Evolutionary conservation across 805 yeast genomes (phyloP).

Genomic region (Saccharomycopsis capsularis): DNA sequence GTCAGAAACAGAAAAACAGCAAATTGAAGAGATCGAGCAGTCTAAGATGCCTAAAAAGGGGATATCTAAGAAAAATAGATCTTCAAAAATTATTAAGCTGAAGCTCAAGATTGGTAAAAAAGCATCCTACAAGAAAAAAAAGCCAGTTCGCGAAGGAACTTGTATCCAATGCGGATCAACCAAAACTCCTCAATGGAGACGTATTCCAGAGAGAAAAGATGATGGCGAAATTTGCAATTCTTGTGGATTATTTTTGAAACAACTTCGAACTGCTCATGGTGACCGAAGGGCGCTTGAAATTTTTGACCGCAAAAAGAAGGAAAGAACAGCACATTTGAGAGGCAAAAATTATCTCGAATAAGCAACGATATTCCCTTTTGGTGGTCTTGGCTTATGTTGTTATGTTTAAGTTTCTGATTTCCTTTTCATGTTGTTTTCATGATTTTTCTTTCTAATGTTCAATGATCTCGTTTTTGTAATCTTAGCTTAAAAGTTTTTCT

Average conservation of each 20-base stretch:
- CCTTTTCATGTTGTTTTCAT: background rate
- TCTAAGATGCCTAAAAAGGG: no score
- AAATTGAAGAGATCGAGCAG: no score
- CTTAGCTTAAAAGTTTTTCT: no score
- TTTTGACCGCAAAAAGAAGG: background rate
- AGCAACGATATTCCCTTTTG: background rate
- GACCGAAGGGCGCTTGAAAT: background rate
- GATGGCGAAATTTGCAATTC: constrained; percentile 1
- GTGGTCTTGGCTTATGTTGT: background rate
- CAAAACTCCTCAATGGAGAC: constrained; percentile 5
- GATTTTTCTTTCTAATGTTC: background rate
- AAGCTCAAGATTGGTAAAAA: no score
- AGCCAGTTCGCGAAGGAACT: background rate
- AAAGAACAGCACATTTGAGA: background rate
- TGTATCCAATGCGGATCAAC: background rate
- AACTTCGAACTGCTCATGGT: background rate
- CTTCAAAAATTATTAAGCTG: no score
- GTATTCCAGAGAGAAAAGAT: background rate
- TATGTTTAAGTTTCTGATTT: no score
- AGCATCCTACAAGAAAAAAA: no score
- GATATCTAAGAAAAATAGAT: no score
- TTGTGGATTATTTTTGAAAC: constrained; percentile 3
- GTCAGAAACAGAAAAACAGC: no score
- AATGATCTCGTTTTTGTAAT: no score
- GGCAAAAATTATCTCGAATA: constrained; percentile 2